A percentile compares a stretch with the other conserved stretches of the same genome.
These are phyloP conservation scores for Ceratobasidium sp. DNA, from an alignment of 1,284 basidiomycete genomes.

Conservation along the genomic window DNA sequence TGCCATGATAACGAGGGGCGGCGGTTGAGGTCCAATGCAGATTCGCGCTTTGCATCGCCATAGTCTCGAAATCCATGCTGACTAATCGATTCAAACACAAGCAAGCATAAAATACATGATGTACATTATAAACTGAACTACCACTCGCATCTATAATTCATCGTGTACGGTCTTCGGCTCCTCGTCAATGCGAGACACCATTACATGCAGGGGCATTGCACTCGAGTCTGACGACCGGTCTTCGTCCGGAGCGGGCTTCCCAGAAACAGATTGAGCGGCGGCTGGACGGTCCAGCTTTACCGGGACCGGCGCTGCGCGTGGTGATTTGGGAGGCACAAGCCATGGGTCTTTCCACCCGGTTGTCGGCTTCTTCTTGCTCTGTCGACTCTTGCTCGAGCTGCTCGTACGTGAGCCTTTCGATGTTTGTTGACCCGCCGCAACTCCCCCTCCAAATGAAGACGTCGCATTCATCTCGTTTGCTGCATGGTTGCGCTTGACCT, in stretches of 20 bases:
- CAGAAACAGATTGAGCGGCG: background rate
- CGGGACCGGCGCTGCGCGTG: constrained; percentile 3
- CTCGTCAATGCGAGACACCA: background rate
- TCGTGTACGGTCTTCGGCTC: background rate
- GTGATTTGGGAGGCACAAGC: constrained; percentile 13
- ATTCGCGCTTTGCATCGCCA: background rate
- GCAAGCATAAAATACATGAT: background rate
- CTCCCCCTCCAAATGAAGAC: constrained; percentile 17
- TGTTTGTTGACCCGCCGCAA: background rate
- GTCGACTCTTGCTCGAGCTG: constrained; percentile 11
- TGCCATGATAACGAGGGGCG: constrained; percentile 6
- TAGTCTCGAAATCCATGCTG: background rate
- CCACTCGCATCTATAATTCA: background rate
- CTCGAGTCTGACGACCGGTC: constrained; percentile 24
- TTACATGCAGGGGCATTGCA: background rate
- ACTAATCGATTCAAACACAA: constrained; percentile 29
- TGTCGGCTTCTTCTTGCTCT: constrained; percentile 7
- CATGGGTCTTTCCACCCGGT: constrained; percentile 32
- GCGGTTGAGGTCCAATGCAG: constrained; percentile 9
- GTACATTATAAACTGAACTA: background rate
- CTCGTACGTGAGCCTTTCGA: constrained; percentile 5
- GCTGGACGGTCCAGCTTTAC: constrained; percentile 4
- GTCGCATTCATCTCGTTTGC: background rate
- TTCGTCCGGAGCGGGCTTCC: background rate
- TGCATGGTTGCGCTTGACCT: background rate